Base-by-base conservation (phyloP, 2,329 filamentous ascomycete species). In the Aspergillus fijiensis region DNA sequence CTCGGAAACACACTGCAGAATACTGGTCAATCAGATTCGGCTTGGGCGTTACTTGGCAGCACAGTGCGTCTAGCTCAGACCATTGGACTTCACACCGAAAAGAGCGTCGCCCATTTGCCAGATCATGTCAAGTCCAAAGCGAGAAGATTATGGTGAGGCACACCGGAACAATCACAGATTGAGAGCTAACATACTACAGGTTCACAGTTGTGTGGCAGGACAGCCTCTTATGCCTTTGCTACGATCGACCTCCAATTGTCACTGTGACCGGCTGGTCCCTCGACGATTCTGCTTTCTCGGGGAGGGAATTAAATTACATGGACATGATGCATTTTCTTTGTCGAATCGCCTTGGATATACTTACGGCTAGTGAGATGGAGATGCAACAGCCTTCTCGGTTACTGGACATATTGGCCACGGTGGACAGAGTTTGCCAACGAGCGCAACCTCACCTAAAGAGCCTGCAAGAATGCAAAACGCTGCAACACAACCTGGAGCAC, bases 401-500 rank as follows among this genome's bases (percentile, higher is more conserved):
- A 12, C 48, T 69, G 72, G 56, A 76, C 72, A 57, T 76, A 73
- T 35, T 79, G 72, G 58, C 78, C 73, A 19, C 72, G 74, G n/a
- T 80, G 77, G 65, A 81, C 77, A 54, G 70, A 79, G 48, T 76
- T 72, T 63, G 74, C 76, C 47, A 82, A 80, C 66, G 78, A 74
- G 83, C 61, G 72, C 80, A 39, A 74, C 77, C 80, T 23, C 80
- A 85, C 64, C 74, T 86, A 5, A 79, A 80, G 57, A 77, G 80
- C 53, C 79, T 19, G 57, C 78, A 58, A 67, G 76, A 68, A 9
- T 77, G 76, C 51, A 64, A 61, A 42, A 69, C 60, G 1, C 55
- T 74, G 10, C 74, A 73, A 3, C 81, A 86, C 53, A 81, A 83
- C 55, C 72, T 85, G 1, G 82, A 86, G 65, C 81, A 85, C 60